Conservation (phyloP, 1,284 basidiomycete genomes). For the Ustilago vetiveriae region DNA sequence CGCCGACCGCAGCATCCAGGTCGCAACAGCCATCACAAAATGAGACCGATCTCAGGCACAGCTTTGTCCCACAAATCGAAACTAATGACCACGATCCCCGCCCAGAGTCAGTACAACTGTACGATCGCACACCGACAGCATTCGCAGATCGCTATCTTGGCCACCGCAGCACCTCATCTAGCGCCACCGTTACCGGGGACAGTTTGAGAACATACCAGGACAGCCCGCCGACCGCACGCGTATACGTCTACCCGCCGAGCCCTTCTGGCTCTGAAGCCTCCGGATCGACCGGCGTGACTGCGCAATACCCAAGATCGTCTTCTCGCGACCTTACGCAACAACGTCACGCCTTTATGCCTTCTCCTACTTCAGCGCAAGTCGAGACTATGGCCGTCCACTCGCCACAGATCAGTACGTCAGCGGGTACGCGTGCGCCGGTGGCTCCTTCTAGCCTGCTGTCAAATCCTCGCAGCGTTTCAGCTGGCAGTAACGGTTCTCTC, state of each 20-base stretch:
- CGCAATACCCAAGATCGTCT: not conserved
- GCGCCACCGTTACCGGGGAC: constrained; percentile 26
- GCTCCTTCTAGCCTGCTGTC: constrained; percentile 47
- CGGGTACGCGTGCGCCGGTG: constrained; percentile 24
- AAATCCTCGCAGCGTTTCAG: constrained; percentile 24
- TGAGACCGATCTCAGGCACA: constrained; percentile 19
- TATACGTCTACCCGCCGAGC: constrained; percentile 60
- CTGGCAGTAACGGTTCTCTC: constrained; percentile 14
- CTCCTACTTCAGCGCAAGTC: constrained; percentile 26
- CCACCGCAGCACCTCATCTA: constrained; percentile 33
- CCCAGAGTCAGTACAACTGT: not conserved
- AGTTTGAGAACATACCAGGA: not conserved
- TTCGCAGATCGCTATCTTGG: constrained; percentile 35
- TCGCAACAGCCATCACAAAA: constrained; percentile 9
- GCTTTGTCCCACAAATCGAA: constrained; percentile 38
- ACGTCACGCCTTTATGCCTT: constrained; percentile 30
- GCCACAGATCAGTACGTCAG: not conserved
- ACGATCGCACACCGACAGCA: constrained; percentile 33
- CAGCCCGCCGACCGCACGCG: constrained; percentile 44
- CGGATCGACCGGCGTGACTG: constrained; percentile 1
- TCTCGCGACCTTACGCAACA: constrained; percentile 4
- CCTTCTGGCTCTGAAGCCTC: constrained; percentile 49
- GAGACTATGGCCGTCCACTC: constrained; percentile 21
- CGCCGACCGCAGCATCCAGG: constrained; percentile 3
- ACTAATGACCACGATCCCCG: constrained; percentile 16